Evolutionary conservation across 768 basidiomycete genomes (phyloP).

Genomic region (Kockovaella imperatae): DNA sequence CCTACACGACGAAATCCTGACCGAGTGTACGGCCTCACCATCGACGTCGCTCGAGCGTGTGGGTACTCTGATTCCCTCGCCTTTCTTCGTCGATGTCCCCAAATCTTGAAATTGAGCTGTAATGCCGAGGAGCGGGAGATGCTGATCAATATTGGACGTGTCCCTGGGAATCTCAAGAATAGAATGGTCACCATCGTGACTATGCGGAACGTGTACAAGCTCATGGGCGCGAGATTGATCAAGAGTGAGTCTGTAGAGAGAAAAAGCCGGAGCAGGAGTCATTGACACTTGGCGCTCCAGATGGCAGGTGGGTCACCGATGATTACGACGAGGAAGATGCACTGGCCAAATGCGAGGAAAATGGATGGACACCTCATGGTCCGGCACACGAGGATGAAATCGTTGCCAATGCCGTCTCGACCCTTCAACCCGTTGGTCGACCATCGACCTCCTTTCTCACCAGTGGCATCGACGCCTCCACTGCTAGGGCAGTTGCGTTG

Average conservation of each 20-base stretch:
- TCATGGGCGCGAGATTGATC: conserved; percentile 87
- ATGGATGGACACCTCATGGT: conserved; percentile 74
- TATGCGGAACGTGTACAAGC: conserved; percentile 84
- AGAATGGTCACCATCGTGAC: conserved; percentile 90
- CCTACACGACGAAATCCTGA: conserved; percentile 69
- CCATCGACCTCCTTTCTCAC: conserved; percentile 44
- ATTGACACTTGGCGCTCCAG: conserved; percentile 47
- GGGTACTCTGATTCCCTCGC: conserved; percentile 97
- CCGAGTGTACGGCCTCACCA: conserved; percentile 86
- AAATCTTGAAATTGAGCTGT: conserved; percentile 83
- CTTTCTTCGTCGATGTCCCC: conserved; percentile 85
- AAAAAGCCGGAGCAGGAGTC: no score
- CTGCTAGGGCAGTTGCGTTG: conserved; percentile 8
- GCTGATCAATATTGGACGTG: conserved; percentile 77
- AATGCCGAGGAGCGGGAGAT: conserved; percentile 85
- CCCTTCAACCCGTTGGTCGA: conserved; percentile 39
- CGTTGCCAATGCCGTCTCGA: conserved; percentile 66
- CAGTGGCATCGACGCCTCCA: neutral
- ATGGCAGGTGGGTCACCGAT: conserved; percentile 84
- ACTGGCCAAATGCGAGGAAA: conserved; percentile 65
- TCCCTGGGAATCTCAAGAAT: conserved; percentile 79
- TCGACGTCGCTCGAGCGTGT: conserved; percentile 91
- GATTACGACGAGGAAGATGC: conserved; percentile 92
- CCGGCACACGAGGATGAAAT: conserved; percentile 47
- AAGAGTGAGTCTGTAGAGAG: conserved; percentile 53